Base-by-base conservation (phyloP, 2,329 filamentous ascomycete species). In the Diplocarpon rosae region DNA sequence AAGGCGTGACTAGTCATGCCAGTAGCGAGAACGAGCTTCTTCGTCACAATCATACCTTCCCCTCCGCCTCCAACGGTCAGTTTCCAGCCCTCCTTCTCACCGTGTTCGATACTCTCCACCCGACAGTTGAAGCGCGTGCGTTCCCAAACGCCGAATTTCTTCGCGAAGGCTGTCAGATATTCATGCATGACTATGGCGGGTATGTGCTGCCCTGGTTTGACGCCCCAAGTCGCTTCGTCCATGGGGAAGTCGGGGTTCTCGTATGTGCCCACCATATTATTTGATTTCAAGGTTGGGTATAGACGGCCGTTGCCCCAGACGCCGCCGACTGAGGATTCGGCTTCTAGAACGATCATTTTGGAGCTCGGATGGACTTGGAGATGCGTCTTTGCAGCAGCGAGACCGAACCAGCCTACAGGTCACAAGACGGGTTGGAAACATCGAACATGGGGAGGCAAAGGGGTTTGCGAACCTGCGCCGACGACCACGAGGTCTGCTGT, bases 201-300 rank as follows among this genome's bases (percentile, higher is more conserved):
- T 38, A 84, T 75, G 56, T 83, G 77, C 42, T 79, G 59, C 7
- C 72, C 73, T 8, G 52, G 47, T 37, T 60, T 66, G 33, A 76
- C 61, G 1, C 66, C 66, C 53, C 73, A 79, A 0, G 63, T 68
- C 16, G 70, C 69, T 8, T 65, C 62, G 46, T 72, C 68, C 77
- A 89, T 81, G 14, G 82, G 80, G 49, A 84, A 85, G 54, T 85
- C 84, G 0, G 77, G 76, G 55, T 75, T 87, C 60, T 89, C 81
- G 53, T 80, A 85, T 0, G 76, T 82, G 2, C 83, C 83, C 10
- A 80, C 61, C 59, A 85, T 72, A 56, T 87, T 88, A 62, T 90
- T 89, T 41, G 75, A 78, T 55, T 78, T 83, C 38, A 90, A 69
- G 1, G 76, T 77, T 0, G 78, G 74, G 59, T 88, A 83, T 1